Evolutionary conservation across 805 yeast species (phyloP), one percentile per base, ranked within the genome.

Genomic region (Sungouiozyma intestinalis): DNA sequence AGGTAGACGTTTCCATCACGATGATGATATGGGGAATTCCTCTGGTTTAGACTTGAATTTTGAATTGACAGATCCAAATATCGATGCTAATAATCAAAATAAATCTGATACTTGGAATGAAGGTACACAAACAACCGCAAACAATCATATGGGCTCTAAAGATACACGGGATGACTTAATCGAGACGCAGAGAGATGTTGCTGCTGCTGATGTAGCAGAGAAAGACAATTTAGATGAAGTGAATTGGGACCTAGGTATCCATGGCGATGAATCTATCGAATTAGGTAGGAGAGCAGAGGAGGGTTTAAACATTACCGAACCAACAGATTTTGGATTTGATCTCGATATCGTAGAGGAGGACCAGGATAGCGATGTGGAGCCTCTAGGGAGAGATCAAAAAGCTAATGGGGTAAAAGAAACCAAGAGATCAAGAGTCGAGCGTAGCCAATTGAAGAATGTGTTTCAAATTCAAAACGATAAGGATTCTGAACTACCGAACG

Each of bases 291-390:
- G 72, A 40, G 61, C 55, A 3, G 58, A 48, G 16, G 67, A 60
- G 19, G 57, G 55, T 6, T 45, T 48, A 4, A 33, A 43, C 16
- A 34, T 48, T 3, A 54, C 53, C 8, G 59, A 58, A 34, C 51
- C 51, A 15, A 53, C 67, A 27, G 81, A 74, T 43, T 62, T 76
- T 43, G 79, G 73, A 20, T 65, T 79, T 36, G 79, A 77, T 50
- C 64, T 79, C 38, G 74, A 69, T 40, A 58, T 67, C 39, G 72
- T 24, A 24, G 29, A 66, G 11, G 56, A 66, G 39, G 65, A 57
- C 33, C 68, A 48, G 3, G 43, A 35, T 6, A 40, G 42, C 16
- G 64, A 60, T 15, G 58, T 56, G 34, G 60, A 55, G n/a, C 57
- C 48, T 36, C 69, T 44, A 9, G 40, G 38, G n/a, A 42, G 35